Evolutionary conservation across 83 land plant species (phyloP).

Genomic region (Diphasiastrum complanatum): DNA sequence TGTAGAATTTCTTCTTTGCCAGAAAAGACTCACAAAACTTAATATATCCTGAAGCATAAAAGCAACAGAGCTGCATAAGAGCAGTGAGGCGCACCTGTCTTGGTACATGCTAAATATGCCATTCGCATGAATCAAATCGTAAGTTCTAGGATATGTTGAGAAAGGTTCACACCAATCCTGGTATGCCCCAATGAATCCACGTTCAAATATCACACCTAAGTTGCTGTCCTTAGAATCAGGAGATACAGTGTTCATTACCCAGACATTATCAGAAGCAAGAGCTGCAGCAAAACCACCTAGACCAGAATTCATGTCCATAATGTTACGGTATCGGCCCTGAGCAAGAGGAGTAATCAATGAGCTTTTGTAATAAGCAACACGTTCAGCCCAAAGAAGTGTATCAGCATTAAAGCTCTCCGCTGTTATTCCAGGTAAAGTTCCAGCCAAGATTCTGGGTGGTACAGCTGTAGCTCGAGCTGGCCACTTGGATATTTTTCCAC

Average conservation of each 20-base stretch:
- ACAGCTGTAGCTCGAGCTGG: constrained; percentile 30
- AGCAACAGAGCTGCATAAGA: neutral
- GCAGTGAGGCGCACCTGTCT: constrained; percentile 48
- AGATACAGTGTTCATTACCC: constrained; percentile 42
- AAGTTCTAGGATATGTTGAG: constrained; percentile 37
- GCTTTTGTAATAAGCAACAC: constrained; percentile 32
- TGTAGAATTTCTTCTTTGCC: too few relatives aligned
- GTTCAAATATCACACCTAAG: constrained; percentile 34
- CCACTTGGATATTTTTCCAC: constrained; percentile 36
- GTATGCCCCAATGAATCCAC: constrained; percentile 32
- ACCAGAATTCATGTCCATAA: constrained; percentile 39
- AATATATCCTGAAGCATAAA: neutral
- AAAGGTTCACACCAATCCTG: constrained; percentile 43
- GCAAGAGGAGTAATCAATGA: constrained; percentile 27
- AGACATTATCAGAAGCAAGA: constrained; percentile 29
- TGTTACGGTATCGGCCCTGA: constrained; percentile 34
- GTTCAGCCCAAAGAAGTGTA: constrained; percentile 25
- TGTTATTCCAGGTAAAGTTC: constrained; percentile 29
- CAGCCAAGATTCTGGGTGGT: constrained; percentile 34
- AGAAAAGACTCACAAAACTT: too few relatives aligned
- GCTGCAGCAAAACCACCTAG: constrained; percentile 45
- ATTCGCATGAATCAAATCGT: constrained; percentile 71
- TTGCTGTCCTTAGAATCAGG: constrained; percentile 26
- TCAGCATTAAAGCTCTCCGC: constrained; percentile 23
- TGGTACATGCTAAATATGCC: constrained; percentile 74